A percentile compares a stretch with the other conserved stretches of the same genome.
Conservation (phyloP, 2,329 filamentous ascomycete genomes). For the Didymella pinodella region DNA sequence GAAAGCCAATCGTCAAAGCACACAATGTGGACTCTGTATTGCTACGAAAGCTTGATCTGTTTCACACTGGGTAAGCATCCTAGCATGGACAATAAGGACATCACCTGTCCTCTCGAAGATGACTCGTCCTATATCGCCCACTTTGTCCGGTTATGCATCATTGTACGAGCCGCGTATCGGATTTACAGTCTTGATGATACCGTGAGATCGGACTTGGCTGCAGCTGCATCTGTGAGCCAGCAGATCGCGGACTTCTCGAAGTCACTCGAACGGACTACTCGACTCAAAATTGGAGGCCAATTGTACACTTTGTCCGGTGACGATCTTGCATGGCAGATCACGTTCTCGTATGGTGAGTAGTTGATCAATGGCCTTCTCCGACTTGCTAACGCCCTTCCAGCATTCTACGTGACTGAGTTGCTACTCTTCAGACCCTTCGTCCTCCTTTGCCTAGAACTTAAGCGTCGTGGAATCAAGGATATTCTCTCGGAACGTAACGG, state of each 20-base stretch:
- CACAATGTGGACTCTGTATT: slow-evolving; percentile 18
- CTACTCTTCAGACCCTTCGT: slow-evolving; percentile 15
- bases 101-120: neutral
- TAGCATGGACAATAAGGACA: slow-evolving; percentile 4
- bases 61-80: slow-evolving; percentile 12
- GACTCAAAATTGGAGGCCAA: slow-evolving; percentile 10
- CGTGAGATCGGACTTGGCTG: slow-evolving; percentile 3
- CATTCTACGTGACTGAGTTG: slow-evolving; percentile 7
- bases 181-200: slow-evolving; percentile 15
- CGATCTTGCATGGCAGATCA: slow-evolving; percentile 16
- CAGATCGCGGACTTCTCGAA: slow-evolving; percentile 2
- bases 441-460: slow-evolving; percentile 10
- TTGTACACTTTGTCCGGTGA: slow-evolving; percentile 14
- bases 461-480: slow-evolving; percentile 6
- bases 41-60: slow-evolving; percentile 11
- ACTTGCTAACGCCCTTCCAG: neutral
- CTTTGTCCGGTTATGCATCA: slow-evolving; percentile 14
- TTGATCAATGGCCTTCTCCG: neutral
- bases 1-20: neutral
- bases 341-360: slow-evolving; percentile 9
- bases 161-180: slow-evolving; percentile 12
- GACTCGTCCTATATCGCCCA: slow-evolving; percentile 3
- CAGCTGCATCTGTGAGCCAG: slow-evolving; percentile 1
- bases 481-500: slow-evolving; percentile 11
- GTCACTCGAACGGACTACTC: neutral